Percentiles rank a stretch among this genome's conserved stretches.
Conservation (phyloP, 768 basidiomycete genomes). For the Xerocomellus intermedius region DNA sequence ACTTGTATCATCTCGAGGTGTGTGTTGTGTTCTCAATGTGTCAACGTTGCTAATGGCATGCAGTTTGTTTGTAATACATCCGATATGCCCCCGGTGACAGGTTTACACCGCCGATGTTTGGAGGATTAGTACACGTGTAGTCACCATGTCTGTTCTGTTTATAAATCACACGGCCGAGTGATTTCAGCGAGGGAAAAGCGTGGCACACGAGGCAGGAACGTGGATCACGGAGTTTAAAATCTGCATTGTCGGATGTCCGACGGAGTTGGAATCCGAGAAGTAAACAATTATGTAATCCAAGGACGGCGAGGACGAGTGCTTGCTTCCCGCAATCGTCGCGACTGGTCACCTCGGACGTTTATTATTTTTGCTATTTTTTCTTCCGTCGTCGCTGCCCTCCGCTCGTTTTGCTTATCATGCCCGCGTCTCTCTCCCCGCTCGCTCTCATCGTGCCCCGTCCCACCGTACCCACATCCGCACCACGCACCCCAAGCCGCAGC, state of each 20-base stretch:
- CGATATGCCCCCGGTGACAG: neutral
- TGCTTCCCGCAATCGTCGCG: conserved; percentile 5
- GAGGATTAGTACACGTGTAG: conserved; percentile 20
- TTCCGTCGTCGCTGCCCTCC: conserved; percentile 42
- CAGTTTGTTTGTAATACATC: conserved; percentile 16
- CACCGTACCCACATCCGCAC: conserved; percentile 42
- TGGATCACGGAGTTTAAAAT: conserved; percentile 19
- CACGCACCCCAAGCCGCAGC: conserved; percentile 61
- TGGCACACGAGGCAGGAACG: conserved; percentile 20
- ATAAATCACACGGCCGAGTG: conserved; percentile 19
- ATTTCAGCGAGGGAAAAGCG: conserved; percentile 21
- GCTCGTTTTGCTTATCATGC: conserved; percentile 42
- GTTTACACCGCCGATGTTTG: neutral
- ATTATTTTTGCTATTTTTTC: conserved; percentile 15
- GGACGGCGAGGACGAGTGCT: no score
- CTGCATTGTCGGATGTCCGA: conserved; percentile 5
- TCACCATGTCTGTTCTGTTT: neutral
- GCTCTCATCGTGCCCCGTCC: conserved; percentile 64
- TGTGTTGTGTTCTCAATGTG: neutral
- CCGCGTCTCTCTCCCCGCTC: conserved; percentile 51
- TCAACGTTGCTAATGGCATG: neutral
- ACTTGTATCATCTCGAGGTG: conserved; percentile 26
- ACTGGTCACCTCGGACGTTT: conserved; percentile 14
- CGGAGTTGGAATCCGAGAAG: conserved; percentile 20
- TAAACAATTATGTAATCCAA: conserved; percentile 26